A percentile compares a stretch with the other conserved stretches of the same genome.
Conservation (phyloP, 2,329 filamentous ascomycete species). For the Pleurostoma richardsiae region DNA sequence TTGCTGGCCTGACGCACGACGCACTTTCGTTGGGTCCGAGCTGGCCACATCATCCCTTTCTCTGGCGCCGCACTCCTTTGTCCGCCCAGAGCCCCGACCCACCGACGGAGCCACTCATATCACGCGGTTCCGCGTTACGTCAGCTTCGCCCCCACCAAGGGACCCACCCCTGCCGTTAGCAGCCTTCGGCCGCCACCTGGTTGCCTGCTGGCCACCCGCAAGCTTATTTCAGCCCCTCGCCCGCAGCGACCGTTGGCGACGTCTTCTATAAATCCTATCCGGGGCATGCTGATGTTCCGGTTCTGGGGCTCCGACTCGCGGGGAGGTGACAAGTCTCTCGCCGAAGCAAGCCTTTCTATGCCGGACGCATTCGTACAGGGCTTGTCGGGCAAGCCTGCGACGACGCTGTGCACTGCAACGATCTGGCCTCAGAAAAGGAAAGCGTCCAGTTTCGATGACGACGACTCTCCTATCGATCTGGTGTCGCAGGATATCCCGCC, state of each 20-base stretch:
- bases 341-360: slow-evolving; percentile 36
- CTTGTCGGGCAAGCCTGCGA: slow-evolving; percentile 8
- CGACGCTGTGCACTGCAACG: slow-evolving; percentile 18
- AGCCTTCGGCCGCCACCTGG: background rate
- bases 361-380: slow-evolving; percentile 24
- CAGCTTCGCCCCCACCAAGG: slow-evolving; percentile 14
- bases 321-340: slow-evolving; percentile 46
- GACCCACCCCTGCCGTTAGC: too few species aligned
- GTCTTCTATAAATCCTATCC: slow-evolving; percentile 14
- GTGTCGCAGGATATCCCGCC: slow-evolving; percentile 19
- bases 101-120: slow-evolving; percentile 10
- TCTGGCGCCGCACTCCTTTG: background rate
- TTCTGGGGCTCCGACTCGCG: slow-evolving; percentile 55
- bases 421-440: slow-evolving; percentile 32
- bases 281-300: slow-evolving; percentile 53
- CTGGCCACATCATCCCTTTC: slow-evolving; percentile 21
- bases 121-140: slow-evolving; percentile 18
- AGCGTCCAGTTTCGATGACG: slow-evolving; percentile 25
- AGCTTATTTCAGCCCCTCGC: slow-evolving; percentile 7
- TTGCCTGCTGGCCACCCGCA: background rate
- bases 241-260: slow-evolving; percentile 1
- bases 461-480: background rate
- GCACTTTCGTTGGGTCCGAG: slow-evolving; percentile 15
- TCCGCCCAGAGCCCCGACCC: slow-evolving; percentile 9
- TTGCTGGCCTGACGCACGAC: slow-evolving; percentile 4